Base-by-base conservation (phyloP, 257 asterid species). In the Gentiana dahurica region DNA sequence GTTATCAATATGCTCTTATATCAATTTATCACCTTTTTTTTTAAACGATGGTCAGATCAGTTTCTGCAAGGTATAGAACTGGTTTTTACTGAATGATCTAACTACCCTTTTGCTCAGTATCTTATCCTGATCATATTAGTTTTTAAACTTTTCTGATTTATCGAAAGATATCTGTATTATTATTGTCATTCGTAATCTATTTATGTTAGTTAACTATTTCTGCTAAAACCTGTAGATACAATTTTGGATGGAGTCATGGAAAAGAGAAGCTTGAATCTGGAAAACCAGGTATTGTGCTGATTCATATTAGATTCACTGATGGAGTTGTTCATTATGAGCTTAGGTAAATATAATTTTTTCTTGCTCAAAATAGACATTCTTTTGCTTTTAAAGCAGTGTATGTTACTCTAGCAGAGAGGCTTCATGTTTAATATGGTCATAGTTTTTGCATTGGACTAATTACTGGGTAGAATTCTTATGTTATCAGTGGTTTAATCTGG, bases 171-270 rank as follows among this genome's bases (percentile, higher is more conserved):
- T 24, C 4, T 43, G 32, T 34, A 1, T 51, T 8, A 9, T 45
- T 24, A 52, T 63, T 11, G 7, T 33, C 10, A 46, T 51, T 49
- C 49, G 12, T 38, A 33, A 43, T 36, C 12, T 47, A 54, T 58
- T 51, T 9, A 54, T 34, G 8, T 15, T 34, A 32, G 53, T 45
- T 46, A 53, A 46, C 38, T 44, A 43, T 44, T 52, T 53, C 54
- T 62, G 49, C 63, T 48, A 53, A 60, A 44, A 49, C 8, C 46
- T 67, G 66, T 58, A 89, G 97, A 78, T 89, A 86, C 77, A 89
- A 84, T 75, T 73, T 89, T 63, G 97, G 97, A 69, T 86, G 97
- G 97, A 89, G 97, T 73, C 97, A 89, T 74, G 97, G 95, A 50
- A 86, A 84, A 79, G 97, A 89, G 73, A 82, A 82, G 73, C 97